Evolutionary conservation across 495 filamentous ascomycete species (phyloP).

Genomic region (Penicillium waksmanii): DNA sequence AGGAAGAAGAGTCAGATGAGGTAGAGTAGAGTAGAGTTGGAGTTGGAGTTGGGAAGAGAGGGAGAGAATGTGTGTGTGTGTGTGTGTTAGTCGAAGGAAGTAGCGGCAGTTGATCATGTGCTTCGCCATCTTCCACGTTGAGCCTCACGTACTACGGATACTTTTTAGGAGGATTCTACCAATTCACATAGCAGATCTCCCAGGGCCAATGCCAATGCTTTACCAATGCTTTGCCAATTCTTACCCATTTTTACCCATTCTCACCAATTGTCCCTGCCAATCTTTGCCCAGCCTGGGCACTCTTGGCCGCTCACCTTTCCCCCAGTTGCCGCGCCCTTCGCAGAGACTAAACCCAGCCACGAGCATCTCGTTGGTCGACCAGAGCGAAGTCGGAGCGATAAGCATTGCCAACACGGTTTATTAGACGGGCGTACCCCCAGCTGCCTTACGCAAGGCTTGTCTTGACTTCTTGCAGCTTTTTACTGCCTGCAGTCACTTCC

Average conservation of each 20-base stretch:
- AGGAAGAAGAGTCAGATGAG: background rate
- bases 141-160: too few relatives aligned
- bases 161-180: too few relatives aligned
- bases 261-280: background rate
- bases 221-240: background rate
- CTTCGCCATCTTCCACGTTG: too few relatives aligned
- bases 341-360: background rate
- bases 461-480: background rate
- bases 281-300: background rate
- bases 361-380: constrained; percentile 1
- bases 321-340: constrained; percentile 1
- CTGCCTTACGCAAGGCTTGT: constrained; percentile 3
- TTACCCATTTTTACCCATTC: background rate
- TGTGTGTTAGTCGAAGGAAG: too few relatives aligned
- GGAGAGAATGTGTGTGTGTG: background rate
- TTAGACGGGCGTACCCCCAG: constrained; percentile 18
- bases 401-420: constrained; percentile 17
- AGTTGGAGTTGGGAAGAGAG: too few relatives aligned
- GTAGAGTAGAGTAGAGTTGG: background rate
- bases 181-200: too few relatives aligned
- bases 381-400: constrained; percentile 33
- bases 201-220: background rate
- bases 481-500: background rate
- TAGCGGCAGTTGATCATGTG: too few relatives aligned
- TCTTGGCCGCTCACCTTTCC: background rate